Percentiles rank a stretch among this genome's conserved stretches.
Evolutionary conservation across 2,329 filamentous ascomycete genomes (phyloP).

Genomic region (Botrytis porri): DNA sequence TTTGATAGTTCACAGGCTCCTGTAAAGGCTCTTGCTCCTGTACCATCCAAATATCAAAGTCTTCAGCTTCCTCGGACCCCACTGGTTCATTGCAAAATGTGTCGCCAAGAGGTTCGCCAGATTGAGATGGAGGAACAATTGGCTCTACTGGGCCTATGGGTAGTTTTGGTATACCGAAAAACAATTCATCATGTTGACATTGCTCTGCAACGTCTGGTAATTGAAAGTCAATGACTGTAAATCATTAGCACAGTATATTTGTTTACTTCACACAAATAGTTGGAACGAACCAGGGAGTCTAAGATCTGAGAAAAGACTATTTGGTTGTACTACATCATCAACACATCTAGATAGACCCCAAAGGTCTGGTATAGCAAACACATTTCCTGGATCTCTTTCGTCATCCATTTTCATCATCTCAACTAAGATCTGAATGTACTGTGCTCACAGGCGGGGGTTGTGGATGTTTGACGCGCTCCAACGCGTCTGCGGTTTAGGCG

Average conservation of each 20-base stretch:
- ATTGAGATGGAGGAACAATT: constrained; percentile 12
- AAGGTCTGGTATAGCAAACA: constrained; percentile 63
- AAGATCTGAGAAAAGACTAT: constrained; percentile 36
- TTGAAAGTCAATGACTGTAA: constrained; percentile 33
- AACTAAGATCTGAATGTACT: not conserved
- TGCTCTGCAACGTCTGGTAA: constrained; percentile 29
- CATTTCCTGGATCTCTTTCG: constrained; percentile 45
- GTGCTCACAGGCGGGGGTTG: not conserved
- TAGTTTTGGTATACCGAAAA: constrained; percentile 36
- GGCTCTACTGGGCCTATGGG: constrained; percentile 25
- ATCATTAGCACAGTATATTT: not conserved
- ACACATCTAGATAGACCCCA: constrained; percentile 55
- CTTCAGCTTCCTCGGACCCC: constrained; percentile 32
- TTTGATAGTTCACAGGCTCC: constrained; percentile 47
- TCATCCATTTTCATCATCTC: constrained; percentile 34
- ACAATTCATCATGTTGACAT: constrained; percentile 26
- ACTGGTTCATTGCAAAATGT: constrained; percentile 19
- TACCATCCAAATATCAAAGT: constrained; percentile 48
- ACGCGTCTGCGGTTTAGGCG: not conserved
- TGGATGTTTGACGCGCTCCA: not conserved
- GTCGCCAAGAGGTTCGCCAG: constrained; percentile 14
- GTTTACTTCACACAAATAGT: not conserved
- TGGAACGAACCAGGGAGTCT: constrained; percentile 32
- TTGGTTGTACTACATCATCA: constrained; percentile 32
- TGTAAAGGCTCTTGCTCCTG: constrained; percentile 38